Percentiles rank a stretch among this genome's conserved stretches.
These are phyloP conservation scores for Venturia oleaginea DNA, from an alignment of 2,329 filamentous ascomycete species.

Conservation along the genomic window DNA sequence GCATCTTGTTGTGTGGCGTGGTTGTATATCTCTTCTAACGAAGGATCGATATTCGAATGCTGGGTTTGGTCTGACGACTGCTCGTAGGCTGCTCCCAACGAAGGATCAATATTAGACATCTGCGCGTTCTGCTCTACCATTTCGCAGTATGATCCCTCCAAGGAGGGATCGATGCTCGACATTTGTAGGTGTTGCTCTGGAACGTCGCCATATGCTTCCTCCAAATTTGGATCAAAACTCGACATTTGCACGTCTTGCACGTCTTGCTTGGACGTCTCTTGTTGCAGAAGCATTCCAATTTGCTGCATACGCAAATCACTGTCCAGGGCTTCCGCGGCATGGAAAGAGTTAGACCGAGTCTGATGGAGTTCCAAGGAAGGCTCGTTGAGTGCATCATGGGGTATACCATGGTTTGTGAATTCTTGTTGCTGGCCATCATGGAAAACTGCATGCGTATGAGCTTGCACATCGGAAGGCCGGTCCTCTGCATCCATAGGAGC, in stretches of 20 bases:
- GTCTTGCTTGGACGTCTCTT: slow-evolving; percentile 2
- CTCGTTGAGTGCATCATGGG: not conserved
- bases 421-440: not conserved
- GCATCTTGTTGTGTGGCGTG: not conserved
- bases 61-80: not conserved
- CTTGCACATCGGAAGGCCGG: not conserved
- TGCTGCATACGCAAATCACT: not conserved
- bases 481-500: not conserved
- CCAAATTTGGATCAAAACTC: not conserved
- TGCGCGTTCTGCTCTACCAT: not conserved
- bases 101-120: not conserved
- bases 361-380: not conserved
- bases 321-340: not conserved
- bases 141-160: not conserved
- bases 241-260: not conserved
- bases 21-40: not conserved
- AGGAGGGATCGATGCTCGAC: not conserved
- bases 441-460: not conserved
- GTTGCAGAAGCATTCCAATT: not conserved
- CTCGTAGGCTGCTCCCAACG: not conserved
- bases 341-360: not conserved
- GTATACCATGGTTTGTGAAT: not conserved
- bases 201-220: not conserved
- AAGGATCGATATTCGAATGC: not conserved
- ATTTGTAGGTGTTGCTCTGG: not conserved